phyloP scores from a whole-genome alignment of 108 stramenopile species.

The Mayamaea pseudoterrestris region DNA sequence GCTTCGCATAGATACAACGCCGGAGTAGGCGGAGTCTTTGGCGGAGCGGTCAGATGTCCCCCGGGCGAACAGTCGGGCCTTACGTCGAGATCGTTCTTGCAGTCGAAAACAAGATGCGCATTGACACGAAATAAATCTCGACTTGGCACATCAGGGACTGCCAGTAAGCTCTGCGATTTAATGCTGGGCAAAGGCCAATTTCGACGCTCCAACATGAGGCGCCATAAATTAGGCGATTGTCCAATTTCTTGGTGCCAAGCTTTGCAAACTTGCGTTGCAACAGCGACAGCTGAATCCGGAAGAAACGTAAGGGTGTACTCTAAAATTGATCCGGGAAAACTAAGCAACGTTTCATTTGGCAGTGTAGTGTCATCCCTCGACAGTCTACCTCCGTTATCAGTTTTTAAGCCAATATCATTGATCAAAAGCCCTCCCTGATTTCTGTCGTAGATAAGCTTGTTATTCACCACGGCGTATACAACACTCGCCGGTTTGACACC shows the following conservation, averaged over 20 bases:
- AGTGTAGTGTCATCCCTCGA: too few relatives aligned
- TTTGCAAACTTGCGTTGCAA: conserved; percentile 23
- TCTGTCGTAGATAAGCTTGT: conserved; percentile 34
- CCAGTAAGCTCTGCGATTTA: background rate
- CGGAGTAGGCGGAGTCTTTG: too few relatives aligned
- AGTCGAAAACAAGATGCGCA: too few relatives aligned
- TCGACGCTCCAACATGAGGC: conserved; percentile 24
- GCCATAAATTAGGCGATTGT: conserved; percentile 36
- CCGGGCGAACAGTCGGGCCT: too few relatives aligned
- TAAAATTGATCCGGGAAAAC: conserved; percentile 25
- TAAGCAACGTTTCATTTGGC: too few relatives aligned
- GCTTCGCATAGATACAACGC: too few relatives aligned
- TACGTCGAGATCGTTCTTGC: too few relatives aligned
- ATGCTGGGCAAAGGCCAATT: conserved; percentile 19
- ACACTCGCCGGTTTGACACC: conserved; percentile 15
- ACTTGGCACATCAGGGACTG: too few relatives aligned
- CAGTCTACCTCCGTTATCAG: conserved; percentile 2
- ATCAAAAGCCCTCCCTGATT: conserved; percentile 29
- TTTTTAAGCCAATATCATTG: background rate
- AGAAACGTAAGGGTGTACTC: conserved; percentile 35
- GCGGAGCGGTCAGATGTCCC: too few relatives aligned
- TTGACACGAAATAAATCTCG: too few relatives aligned
- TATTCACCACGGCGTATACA: conserved; percentile 28
- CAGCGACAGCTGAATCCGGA: conserved; percentile 21
- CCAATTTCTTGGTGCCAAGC: conserved; percentile 42